Percentiles rank a stretch among this genome's conserved stretches.
These are phyloP conservation scores for Suillus alpinus DNA, from an alignment of 768 basidiomycete species.

Conservation along the genomic window DNA sequence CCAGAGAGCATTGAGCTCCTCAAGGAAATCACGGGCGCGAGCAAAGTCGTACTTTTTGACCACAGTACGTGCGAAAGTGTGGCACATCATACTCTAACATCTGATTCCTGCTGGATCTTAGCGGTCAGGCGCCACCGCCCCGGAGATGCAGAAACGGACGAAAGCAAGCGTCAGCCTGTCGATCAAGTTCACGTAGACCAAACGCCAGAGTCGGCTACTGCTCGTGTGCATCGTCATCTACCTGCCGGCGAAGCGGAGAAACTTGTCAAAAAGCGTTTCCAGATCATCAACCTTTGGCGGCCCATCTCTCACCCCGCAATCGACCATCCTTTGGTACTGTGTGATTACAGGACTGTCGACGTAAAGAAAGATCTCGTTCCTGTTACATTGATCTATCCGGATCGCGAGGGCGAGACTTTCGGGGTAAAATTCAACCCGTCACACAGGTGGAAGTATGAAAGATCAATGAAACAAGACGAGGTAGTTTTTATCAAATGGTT, in stretches of 20 bases:
- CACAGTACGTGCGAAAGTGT: conserved; percentile 44
- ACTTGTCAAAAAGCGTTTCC: conserved; percentile 47
- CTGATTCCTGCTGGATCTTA: conserved; percentile 13
- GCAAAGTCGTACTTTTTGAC: conserved; percentile 59
- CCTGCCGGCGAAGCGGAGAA: conserved; percentile 42
- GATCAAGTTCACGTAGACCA: conserved; percentile 49
- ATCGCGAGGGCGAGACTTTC: conserved; percentile 51
- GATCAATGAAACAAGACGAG: conserved; percentile 48
- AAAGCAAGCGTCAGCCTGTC: conserved; percentile 42
- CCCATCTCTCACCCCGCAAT: conserved; percentile 46
- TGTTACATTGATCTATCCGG: conserved; percentile 44
- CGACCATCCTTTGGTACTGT: conserved; percentile 51
- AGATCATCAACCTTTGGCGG: conserved; percentile 62
- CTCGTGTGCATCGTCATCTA: conserved; percentile 50
- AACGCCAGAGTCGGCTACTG: conserved; percentile 40
- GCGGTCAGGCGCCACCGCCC: conserved; percentile 49
- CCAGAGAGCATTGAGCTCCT: conserved; percentile 56
- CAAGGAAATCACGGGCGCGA: conserved; percentile 60
- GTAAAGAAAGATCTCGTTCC: conserved; percentile 41
- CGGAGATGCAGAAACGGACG: conserved; percentile 31
- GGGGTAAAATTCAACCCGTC: conserved; percentile 43
- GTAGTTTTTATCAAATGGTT: conserved; percentile 54
- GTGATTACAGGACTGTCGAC: conserved; percentile 49
- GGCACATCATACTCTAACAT: neutral
- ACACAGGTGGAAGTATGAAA: conserved; percentile 52